Conservation (phyloP, 495 filamentous ascomycete species). For the Melanomma pulvis-pyrius region DNA sequence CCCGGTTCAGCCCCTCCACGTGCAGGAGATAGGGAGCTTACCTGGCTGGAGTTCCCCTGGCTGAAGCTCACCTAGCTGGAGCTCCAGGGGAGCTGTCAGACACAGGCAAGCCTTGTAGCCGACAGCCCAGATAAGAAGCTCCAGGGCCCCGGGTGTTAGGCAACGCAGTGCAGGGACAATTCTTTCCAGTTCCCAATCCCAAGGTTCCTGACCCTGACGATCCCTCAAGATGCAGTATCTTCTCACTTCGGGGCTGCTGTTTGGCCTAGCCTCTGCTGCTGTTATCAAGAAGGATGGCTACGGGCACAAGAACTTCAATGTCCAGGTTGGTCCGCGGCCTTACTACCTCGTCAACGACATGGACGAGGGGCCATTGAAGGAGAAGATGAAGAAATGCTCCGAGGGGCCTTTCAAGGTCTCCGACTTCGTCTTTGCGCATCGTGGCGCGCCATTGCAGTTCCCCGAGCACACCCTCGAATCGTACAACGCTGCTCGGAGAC, state of each 20-base stretch:
- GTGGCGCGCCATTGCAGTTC: slow-evolving; percentile 62
- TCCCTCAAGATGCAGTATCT: slow-evolving; percentile 12
- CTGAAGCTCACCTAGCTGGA: slow-evolving; percentile 4
- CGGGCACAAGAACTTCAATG: slow-evolving; percentile 26
- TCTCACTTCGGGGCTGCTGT: slow-evolving; percentile 8
- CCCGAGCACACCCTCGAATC: slow-evolving; percentile 62
- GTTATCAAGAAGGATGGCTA: background rate
- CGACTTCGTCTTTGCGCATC: slow-evolving; percentile 59
- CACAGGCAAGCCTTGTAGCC: background rate
- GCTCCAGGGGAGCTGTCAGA: background rate
- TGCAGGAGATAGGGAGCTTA: slow-evolving; percentile 9
- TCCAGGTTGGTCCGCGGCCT: slow-evolving; percentile 60
- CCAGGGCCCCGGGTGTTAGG: background rate
- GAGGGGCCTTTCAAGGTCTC: slow-evolving; percentile 51
- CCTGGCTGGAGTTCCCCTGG: slow-evolving; percentile 13
- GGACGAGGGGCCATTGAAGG: slow-evolving; percentile 59
- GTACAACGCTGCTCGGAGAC: slow-evolving; percentile 56
- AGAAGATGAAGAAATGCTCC: slow-evolving; percentile 56
- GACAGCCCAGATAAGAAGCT: slow-evolving; percentile 6
- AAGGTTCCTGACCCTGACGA: background rate
- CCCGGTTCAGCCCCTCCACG: slow-evolving; percentile 5
- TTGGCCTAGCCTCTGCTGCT: slow-evolving; percentile 19
- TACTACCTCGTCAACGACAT: slow-evolving; percentile 63
- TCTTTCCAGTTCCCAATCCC: slow-evolving; percentile 13
- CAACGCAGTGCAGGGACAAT: slow-evolving; percentile 11